phyloP scores from a whole-genome alignment of 192 early-diverging fungal genomes.

The Mortierella antarctica region DNA sequence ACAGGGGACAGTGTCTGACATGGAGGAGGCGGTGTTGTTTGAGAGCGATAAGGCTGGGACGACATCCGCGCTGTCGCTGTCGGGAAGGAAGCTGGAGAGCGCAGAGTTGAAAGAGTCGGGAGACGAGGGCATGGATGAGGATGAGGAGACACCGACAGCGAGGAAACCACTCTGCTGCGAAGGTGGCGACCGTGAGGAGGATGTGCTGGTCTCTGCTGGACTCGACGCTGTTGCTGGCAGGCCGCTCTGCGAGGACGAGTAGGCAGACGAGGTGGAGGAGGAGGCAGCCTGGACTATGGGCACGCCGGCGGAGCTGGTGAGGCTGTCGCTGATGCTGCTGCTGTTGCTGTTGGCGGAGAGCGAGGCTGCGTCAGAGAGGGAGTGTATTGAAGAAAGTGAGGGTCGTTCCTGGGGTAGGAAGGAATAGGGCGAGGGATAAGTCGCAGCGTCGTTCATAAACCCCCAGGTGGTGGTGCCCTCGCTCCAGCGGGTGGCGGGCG shows the following conservation, averaged over 20 bases:
- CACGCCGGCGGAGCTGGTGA: not conserved
- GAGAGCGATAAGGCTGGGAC: too few relatives aligned
- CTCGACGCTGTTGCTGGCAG: not conserved
- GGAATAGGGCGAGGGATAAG: constrained; percentile 7
- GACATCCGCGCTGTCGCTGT: not conserved
- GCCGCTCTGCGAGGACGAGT: not conserved
- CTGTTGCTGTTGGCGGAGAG: not conserved
- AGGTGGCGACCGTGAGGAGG: not conserved
- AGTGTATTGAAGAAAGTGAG: not conserved
- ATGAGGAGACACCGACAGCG: not conserved
- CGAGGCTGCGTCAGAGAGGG: not conserved
- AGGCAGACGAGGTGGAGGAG: not conserved
- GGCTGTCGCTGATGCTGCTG: not conserved
- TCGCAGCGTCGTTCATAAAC: constrained; percentile 12
- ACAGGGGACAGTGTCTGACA: constrained; percentile 47
- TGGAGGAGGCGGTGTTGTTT: not conserved
- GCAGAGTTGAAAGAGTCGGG: constrained; percentile 38
- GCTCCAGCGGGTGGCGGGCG: constrained; percentile 22
- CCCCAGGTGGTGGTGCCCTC: constrained; percentile 22
- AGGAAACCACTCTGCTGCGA: too few relatives aligned
- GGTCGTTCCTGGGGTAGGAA: not conserved
- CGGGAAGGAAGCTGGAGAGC: constrained; percentile 7
- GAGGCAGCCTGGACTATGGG: not conserved
- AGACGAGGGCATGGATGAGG: constrained; percentile 20
- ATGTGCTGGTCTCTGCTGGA: not conserved